Evolutionary conservation across 371 early-diverging fungal species (phyloP).

Genomic region (Zopfochytrium polystomum): DNA sequence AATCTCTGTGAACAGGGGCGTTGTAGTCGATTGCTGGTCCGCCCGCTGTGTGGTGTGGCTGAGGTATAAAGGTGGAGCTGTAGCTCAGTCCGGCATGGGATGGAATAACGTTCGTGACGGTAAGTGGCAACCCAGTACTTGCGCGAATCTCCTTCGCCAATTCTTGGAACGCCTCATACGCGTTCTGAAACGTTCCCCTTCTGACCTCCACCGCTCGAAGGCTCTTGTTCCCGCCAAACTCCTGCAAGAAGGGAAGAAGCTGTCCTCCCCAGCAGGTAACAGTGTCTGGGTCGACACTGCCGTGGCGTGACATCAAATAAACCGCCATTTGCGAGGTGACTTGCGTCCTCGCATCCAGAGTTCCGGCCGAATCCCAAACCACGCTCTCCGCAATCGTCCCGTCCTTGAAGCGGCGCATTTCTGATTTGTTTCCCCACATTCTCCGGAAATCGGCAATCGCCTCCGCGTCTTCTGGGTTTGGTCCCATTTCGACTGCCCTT

Average conservation of each 20-base stretch:
- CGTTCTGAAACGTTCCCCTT: slow-evolving; percentile 60
- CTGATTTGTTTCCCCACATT: slow-evolving; percentile 83
- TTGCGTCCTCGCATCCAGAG: slow-evolving; percentile 63
- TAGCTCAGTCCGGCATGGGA: slow-evolving; percentile 68
- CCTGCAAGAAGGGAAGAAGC: slow-evolving; percentile 43
- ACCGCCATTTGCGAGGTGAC: slow-evolving; percentile 78
- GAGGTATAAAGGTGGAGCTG: slow-evolving; percentile 73
- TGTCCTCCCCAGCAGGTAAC: slow-evolving; percentile 71
- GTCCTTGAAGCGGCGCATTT: slow-evolving; percentile 84
- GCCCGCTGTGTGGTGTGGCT: slow-evolving; percentile 46
- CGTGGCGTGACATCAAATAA: slow-evolving; percentile 70
- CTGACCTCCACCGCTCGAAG: background rate
- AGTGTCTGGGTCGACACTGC: slow-evolving; percentile 46
- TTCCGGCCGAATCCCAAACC: slow-evolving; percentile 66
- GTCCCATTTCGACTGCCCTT: slow-evolving; percentile 77
- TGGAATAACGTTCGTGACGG: slow-evolving; percentile 68
- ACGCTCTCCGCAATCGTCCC: slow-evolving; percentile 81
- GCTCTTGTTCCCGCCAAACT: slow-evolving; percentile 19
- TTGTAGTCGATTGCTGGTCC: background rate
- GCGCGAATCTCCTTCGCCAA: slow-evolving; percentile 65
- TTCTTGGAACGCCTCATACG: slow-evolving; percentile 64
- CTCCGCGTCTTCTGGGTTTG: slow-evolving; percentile 50
- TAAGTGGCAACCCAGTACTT: slow-evolving; percentile 69
- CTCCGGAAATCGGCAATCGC: slow-evolving; percentile 64
- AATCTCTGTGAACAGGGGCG: slow-evolving; percentile 16